Evolutionary conservation across 805 yeast genomes (phyloP).

Genomic region (Isabelozyma heimii): DNA sequence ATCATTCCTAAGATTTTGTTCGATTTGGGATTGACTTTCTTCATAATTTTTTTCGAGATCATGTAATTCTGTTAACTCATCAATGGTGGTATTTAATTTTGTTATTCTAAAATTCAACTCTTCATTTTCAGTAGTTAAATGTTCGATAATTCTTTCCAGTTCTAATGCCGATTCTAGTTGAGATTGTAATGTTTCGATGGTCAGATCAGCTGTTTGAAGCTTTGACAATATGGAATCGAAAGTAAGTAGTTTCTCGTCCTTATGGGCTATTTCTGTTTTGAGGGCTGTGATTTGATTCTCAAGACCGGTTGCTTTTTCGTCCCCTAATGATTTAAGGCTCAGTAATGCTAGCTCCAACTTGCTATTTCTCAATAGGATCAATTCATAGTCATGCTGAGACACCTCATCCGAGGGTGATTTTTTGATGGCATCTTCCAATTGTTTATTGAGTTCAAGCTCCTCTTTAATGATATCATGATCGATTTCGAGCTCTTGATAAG

Average conservation of each 20-base stretch:
- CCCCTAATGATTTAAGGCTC: conserved; percentile 25
- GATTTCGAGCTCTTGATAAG: conserved; percentile 24
- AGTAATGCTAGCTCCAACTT: conserved; percentile 41
- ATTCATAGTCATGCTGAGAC: conserved; percentile 13
- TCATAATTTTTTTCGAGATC: conserved; percentile 51
- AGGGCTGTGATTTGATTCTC: conserved; percentile 15
- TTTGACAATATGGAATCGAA: conserved; percentile 30
- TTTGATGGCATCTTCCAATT: conserved; percentile 31
- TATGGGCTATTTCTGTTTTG: conserved; percentile 1
- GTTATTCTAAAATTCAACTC: conserved; percentile 29
- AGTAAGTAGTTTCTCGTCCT: conserved; percentile 11
- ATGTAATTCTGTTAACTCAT: conserved; percentile 49
- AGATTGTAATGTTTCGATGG: conserved; percentile 23
- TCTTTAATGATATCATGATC: conserved; percentile 34
- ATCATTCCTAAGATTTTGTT: conserved; percentile 40
- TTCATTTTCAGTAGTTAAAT: conserved; percentile 34
- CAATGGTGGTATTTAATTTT: conserved; percentile 32
- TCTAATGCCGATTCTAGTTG: conserved; percentile 33
- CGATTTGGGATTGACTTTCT: conserved; percentile 40
- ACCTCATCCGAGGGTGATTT: conserved; percentile 8
- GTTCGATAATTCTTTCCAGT: conserved; percentile 34
- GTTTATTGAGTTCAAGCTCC: conserved; percentile 34
- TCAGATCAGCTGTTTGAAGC: conserved; percentile 17
- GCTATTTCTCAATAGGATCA: conserved; percentile 29
- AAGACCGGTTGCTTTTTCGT: conserved; percentile 21